Evolutionary conservation across 1,284 basidiomycete species (phyloP), one percentile per base, ranked within the genome.

Genomic region (Thecaphora frezii): DNA sequence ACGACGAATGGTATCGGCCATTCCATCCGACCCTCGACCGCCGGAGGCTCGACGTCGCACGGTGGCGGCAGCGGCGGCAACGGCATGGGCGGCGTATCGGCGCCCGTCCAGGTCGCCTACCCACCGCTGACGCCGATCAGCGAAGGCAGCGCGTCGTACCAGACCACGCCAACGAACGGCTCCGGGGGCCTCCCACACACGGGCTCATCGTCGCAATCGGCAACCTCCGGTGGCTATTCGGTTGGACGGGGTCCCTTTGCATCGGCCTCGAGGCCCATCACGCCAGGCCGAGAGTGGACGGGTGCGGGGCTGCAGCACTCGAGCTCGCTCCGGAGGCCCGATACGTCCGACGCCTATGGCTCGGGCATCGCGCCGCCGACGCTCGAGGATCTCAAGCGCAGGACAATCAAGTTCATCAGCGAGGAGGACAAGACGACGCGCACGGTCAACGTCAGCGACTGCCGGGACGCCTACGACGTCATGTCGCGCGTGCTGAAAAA

Each of bases 361-460:
- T 58, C 52, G 21, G 44, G 47, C 33, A 50, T 41, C 21, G 51
- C 62, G 0, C 58, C 60, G 8, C 58, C 65, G 1, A 54, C 69
- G 10, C 48, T 76, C 18, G 74, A 76, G 41, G 71, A 70, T 41
- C 57, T 77, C 44, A 73, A 70, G 46, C 56, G 69, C 2, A 48
- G 67, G n/a, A 73, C 73, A 24, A 71, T 78, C 58, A 78, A 78
- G 51, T 77, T 78, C 54, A 69, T 76, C 46, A 70, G 69, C 36
- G 68, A 73, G 25, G 68, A 73, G 41, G 70, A 74, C 50, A 74
- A 74, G 42, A 67, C 73, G 2, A 73, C 70, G 1, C 67, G 72
- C 33, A 73, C 66, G 25, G 69, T 78, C 40, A 70, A 71, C 36
- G 74, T 78, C 40, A 63, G 61, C 44, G 75, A 75, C 40, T 76